phyloP scores from a whole-genome alignment of 768 basidiomycete genomes.

The Tephrocybe sp. region DNA sequence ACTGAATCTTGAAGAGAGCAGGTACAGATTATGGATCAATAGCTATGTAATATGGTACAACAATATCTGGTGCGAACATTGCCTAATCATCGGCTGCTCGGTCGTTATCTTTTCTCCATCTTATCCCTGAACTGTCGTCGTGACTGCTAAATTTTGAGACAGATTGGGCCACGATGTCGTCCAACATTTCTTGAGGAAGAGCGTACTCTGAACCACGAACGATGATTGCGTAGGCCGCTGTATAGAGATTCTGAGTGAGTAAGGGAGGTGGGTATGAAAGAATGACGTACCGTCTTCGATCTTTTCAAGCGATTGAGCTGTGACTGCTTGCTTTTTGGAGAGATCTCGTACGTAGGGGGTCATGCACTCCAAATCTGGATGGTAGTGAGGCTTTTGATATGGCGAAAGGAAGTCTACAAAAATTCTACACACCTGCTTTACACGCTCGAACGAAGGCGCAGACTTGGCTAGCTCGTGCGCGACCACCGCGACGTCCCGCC shows the following conservation, averaged over 20 bases:
- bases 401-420: background rate
- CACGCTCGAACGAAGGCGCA: conserved; percentile 72
- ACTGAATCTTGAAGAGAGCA: background rate
- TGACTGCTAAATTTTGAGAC: conserved; percentile 30
- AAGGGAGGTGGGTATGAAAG: background rate
- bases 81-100: too few relatives aligned
- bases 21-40: background rate
- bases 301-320: conserved; percentile 84
- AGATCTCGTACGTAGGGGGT: conserved; percentile 70
- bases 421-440: conserved; percentile 54
- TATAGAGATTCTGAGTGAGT: conserved; percentile 4
- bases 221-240: too few relatives aligned
- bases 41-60: conserved; percentile 1
- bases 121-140: conserved; percentile 4
- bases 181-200: conserved; percentile 61
- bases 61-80: background rate
- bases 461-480: conserved; percentile 57
- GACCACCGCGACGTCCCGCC: conserved; percentile 59
- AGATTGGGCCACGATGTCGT: conserved; percentile 60
- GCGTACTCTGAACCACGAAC: conserved; percentile 74
- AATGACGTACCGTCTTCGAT: conserved; percentile 79
- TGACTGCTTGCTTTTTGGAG: conserved; percentile 85
- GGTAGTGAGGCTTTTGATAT: conserved; percentile 1
- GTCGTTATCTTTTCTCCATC: conserved; percentile 18
- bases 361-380: conserved; percentile 73